Conservation (phyloP, 805 yeast genomes). For the Candida corydali region DNA sequence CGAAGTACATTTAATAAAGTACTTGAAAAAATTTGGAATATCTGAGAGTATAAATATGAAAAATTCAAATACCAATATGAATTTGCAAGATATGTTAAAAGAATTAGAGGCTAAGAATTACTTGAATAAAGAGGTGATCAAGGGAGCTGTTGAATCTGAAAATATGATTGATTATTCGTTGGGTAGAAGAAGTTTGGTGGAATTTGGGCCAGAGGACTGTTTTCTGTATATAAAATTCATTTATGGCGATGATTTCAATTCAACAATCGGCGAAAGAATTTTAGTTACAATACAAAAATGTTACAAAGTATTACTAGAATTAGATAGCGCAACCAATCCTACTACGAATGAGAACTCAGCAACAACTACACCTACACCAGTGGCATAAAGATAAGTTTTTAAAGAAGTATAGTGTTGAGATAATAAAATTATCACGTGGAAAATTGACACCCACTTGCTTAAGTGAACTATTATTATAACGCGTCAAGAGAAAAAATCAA, state of each 20-base stretch:
- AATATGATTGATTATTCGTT: conserved; percentile 21
- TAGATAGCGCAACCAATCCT: conserved; percentile 12
- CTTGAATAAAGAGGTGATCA: conserved; percentile 14
- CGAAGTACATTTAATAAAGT: conserved; percentile 20
- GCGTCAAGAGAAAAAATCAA: too few relatives aligned
- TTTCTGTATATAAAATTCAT: conserved; percentile 20
- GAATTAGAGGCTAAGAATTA: conserved; percentile 30
- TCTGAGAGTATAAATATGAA: conserved; percentile 15
- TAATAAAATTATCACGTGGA: too few relatives aligned
- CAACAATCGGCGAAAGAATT: conserved; percentile 14
- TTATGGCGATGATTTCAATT: conserved; percentile 22
- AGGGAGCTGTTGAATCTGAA: conserved; percentile 13
- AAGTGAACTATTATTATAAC: too few relatives aligned
- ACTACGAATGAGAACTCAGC: conserved; percentile 8
- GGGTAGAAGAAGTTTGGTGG: conserved; percentile 30
- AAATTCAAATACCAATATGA: conserved; percentile 19
- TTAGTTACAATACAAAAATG: conserved; percentile 22
- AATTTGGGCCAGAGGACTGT: conserved; percentile 28
- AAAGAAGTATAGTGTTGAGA: too few relatives aligned
- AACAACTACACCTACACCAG: conserved; percentile 1
- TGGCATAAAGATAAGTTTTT: too few relatives aligned
- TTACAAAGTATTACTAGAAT: conserved; percentile 14
- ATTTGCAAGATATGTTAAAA: conserved; percentile 18
- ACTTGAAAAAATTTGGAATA: conserved; percentile 25
- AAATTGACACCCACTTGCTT: too few relatives aligned